Conservation (phyloP, 2,329 filamentous ascomycete genomes). For the Aspergillus novoparasiticus region DNA sequence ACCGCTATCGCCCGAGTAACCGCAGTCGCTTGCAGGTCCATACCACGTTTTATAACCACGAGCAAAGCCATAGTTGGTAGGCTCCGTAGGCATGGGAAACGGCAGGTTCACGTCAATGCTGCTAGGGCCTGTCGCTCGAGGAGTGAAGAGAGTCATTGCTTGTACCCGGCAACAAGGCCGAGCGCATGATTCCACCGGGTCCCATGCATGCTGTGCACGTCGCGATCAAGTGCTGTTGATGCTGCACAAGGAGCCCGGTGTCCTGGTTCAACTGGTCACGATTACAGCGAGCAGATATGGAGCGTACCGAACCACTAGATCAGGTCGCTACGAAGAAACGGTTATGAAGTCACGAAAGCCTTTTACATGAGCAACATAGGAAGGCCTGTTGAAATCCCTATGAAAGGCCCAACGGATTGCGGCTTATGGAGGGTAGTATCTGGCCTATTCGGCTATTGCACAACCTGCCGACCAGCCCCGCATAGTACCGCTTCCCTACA, state of each 20-base stretch:
- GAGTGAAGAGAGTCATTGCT: not conserved
- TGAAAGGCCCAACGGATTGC: fast-evolving
- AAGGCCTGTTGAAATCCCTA: no score
- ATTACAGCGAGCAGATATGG: not conserved
- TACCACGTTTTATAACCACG: not conserved
- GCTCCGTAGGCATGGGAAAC: not conserved
- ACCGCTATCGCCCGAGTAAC: not conserved
- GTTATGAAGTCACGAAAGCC: not conserved
- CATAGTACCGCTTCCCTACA: not conserved
- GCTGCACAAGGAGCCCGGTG: not conserved
- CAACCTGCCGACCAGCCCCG: not conserved
- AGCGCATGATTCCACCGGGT: not conserved
- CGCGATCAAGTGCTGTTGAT: not conserved
- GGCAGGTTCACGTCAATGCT: not conserved
- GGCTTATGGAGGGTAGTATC: not conserved
- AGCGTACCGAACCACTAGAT: not conserved
- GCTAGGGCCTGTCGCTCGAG: not conserved
- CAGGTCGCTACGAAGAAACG: no score
- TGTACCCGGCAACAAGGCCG: not conserved
- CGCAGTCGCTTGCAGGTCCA: not conserved
- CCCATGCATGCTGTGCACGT: not conserved
- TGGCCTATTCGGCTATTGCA: not conserved
- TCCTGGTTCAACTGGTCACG: not conserved
- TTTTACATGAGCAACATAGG: not conserved
- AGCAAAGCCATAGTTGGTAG: not conserved